Evolutionary conservation across 2,329 filamentous ascomycete genomes (phyloP).

Genomic region (Sporothrix luriei): DNA sequence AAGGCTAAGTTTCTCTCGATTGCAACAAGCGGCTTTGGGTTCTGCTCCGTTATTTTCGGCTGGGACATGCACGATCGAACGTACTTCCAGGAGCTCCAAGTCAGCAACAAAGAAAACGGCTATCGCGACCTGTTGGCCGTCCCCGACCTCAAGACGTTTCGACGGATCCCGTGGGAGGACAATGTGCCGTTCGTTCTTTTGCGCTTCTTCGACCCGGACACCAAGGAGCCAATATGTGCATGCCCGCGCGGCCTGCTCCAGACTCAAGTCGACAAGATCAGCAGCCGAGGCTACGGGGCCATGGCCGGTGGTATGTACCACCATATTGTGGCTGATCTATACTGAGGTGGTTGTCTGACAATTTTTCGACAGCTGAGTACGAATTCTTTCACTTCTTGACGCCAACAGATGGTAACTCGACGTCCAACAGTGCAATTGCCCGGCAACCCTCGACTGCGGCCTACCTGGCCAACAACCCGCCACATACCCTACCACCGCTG

Average conservation of each 20-base stretch:
- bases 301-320: conserved; percentile 79
- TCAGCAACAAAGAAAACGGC: conserved; percentile 89
- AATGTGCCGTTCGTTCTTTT: conserved; percentile 84
- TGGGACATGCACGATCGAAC: conserved; percentile 98
- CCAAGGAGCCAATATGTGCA: conserved; percentile 68
- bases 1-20: conserved; percentile 91
- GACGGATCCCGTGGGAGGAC: conserved; percentile 88
- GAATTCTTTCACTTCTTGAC: conserved; percentile 91
- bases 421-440: conserved; percentile 37
- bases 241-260: conserved; percentile 78
- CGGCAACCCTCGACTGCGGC: conserved; percentile 67
- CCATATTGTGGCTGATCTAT: neutral
- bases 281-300: conserved; percentile 70
- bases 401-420: conserved; percentile 51
- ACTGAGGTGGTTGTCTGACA: neutral
- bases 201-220: conserved; percentile 81
- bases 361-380: conserved; percentile 70
- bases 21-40: conserved; percentile 79
- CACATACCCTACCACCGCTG: conserved; percentile 71
- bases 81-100: conserved; percentile 79
- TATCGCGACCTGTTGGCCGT: conserved; percentile 84
- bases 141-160: conserved; percentile 74
- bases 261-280: conserved; percentile 67
- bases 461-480: conserved; percentile 73
- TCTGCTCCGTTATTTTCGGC: conserved; percentile 92